Conservation (phyloP, 192 early-diverging fungal species). For the Endogone sp. region DNA sequence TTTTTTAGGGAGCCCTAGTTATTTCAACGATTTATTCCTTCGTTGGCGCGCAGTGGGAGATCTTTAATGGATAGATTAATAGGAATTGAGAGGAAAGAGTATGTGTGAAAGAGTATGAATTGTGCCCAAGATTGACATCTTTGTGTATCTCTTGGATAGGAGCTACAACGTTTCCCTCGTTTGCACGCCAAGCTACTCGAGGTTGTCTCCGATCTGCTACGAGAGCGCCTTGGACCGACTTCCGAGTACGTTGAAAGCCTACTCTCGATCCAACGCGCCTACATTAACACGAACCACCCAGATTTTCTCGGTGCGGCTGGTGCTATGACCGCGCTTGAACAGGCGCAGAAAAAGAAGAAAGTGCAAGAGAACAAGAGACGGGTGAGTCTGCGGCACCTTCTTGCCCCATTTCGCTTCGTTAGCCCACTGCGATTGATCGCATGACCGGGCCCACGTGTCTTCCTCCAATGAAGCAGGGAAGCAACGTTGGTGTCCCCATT, state of each 20-base stretch:
- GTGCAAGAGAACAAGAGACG: constrained; percentile 11
- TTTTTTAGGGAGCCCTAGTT: too few species aligned
- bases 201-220: constrained; percentile 72
- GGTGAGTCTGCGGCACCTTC: neutral
- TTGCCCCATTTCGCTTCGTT: neutral
- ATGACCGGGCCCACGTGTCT: neutral
- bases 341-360: constrained; percentile 60
- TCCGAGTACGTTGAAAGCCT: constrained; percentile 73
- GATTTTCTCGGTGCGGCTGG: constrained; percentile 79
- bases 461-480: constrained; percentile 35
- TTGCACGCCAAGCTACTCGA: constrained; percentile 70
- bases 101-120: too few species aligned
- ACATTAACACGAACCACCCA: constrained; percentile 85
- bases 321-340: constrained; percentile 69
- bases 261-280: constrained; percentile 76
- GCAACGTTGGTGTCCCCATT: constrained; percentile 15
- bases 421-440: neutral
- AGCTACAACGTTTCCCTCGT: constrained; percentile 72
- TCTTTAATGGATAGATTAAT: too few species aligned
- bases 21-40: too few species aligned
- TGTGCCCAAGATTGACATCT: too few species aligned
- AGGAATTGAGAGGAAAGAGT: neutral
- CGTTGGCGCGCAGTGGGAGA: too few species aligned
- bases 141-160: too few species aligned
- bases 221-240: constrained; percentile 70